Evolutionary conservation across 2,329 filamentous ascomycete genomes (phyloP).

Genomic region (Fusarium aywerte): DNA sequence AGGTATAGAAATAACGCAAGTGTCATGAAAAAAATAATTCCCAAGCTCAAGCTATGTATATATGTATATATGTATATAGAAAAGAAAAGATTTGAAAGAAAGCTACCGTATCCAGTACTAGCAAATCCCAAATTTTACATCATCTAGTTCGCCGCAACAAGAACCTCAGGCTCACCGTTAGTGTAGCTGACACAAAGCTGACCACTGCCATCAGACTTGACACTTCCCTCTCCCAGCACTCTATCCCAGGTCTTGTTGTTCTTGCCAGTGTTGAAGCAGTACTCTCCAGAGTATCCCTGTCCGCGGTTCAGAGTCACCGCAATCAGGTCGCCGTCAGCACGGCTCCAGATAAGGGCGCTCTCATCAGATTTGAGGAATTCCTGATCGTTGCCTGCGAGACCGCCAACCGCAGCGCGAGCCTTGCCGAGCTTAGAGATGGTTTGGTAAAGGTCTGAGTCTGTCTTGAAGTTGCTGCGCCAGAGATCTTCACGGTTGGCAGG

Average conservation of each 20-base stretch:
- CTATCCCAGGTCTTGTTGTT: constrained; percentile 32
- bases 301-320: constrained; percentile 30
- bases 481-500: constrained; percentile 66
- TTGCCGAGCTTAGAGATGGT: constrained; percentile 32
- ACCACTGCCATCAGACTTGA: constrained; percentile 6
- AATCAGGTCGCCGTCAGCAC: constrained; percentile 16
- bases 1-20: too few relatives aligned
- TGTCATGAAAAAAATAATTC: not conserved
- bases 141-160: constrained; percentile 11
- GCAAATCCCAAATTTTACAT: not conserved
- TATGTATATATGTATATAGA: not conserved
- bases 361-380: constrained; percentile 22
- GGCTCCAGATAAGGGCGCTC: constrained; percentile 29
- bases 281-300: constrained; percentile 12
- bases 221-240: constrained; percentile 19
- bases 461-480: constrained; percentile 63
- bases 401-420: constrained; percentile 17
- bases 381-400: constrained; percentile 21
- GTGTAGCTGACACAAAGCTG: constrained; percentile 23
- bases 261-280: constrained; percentile 23
- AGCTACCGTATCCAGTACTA: constrained; percentile 1
- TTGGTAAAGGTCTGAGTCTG: constrained; percentile 24
- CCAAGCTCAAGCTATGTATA: not conserved
- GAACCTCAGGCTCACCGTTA: constrained; percentile 31
- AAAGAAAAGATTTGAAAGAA: not conserved